Evolutionary conservation across 108 stramenopile species (phyloP).

Genomic region (Pseudonitzschia multistriata): DNA sequence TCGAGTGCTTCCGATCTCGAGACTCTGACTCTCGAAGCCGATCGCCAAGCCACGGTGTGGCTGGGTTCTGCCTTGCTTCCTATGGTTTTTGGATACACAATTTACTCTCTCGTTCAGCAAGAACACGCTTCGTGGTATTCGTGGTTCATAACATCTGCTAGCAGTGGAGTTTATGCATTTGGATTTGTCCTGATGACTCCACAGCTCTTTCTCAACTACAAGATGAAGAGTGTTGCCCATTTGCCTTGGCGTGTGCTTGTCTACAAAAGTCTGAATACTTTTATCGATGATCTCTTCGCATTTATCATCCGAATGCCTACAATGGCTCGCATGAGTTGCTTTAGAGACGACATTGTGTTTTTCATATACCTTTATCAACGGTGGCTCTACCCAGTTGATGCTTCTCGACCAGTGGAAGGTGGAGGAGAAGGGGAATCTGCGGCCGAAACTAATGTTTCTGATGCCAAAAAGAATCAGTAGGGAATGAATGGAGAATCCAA

Average conservation of each 20-base stretch:
- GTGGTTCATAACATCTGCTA: conserved; percentile 87
- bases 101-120: conserved; percentile 69
- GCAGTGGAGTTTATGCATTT: conserved; percentile 78
- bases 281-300: conserved; percentile 95
- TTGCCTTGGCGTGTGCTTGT: conserved; percentile 87
- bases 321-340: conserved; percentile 93
- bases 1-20: conserved; percentile 47
- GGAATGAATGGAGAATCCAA: neutral
- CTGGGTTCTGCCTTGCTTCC: conserved; percentile 75
- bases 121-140: conserved; percentile 86
- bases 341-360: conserved; percentile 95
- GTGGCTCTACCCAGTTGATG: conserved; percentile 92
- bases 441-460: conserved; percentile 6
- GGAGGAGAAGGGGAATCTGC: conserved; percentile 34
- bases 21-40: conserved; percentile 76
- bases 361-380: conserved; percentile 94
- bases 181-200: conserved; percentile 91
- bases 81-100: conserved; percentile 69
- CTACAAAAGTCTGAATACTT: conserved; percentile 92
- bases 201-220: conserved; percentile 89
- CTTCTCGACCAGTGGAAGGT: conserved; percentile 63
- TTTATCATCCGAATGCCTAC: conserved; percentile 97
- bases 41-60: conserved; percentile 72
- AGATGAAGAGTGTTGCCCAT: conserved; percentile 84
- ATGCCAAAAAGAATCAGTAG: conserved; percentile 38